A percentile compares a stretch with the other conserved stretches of the same genome.
These are phyloP conservation scores for Termitomyces sp. DNA, from an alignment of 768 basidiomycete genomes.

Conservation along the genomic window DNA sequence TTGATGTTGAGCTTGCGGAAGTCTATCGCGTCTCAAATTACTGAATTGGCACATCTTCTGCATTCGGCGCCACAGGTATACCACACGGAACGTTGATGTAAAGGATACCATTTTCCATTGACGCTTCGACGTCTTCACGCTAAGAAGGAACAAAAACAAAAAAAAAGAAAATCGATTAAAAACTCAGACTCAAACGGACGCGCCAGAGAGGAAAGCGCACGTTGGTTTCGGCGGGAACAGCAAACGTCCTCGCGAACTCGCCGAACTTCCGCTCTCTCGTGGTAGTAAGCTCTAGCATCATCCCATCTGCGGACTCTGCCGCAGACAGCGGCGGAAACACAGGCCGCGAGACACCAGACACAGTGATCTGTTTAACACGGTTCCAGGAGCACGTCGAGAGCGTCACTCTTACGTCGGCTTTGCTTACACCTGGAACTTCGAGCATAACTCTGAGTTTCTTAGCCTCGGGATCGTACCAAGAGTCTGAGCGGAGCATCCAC, in stretches of 20 bases:
- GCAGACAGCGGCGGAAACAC: constrained; percentile 28
- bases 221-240: constrained; percentile 54
- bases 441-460: constrained; percentile 55
- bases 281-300: constrained; percentile 13
- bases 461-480: constrained; percentile 50
- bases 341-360: constrained; percentile 44
- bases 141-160: constrained; percentile 13
- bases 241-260: constrained; percentile 43
- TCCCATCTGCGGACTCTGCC: constrained; percentile 17
- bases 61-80: constrained; percentile 37
- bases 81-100: constrained; percentile 52
- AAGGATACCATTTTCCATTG: constrained; percentile 60
- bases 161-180: constrained; percentile 15
- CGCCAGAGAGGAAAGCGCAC: constrained; percentile 35
- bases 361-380: constrained; percentile 56
- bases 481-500: constrained; percentile 56
- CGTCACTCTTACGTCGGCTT: constrained; percentile 51
- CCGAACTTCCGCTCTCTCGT: constrained; percentile 55
- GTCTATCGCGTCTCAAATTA: constrained; percentile 26
- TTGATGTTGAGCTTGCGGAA: not conserved
- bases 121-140: constrained; percentile 52
- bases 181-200: constrained; percentile 13
- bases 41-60: constrained; percentile 48
- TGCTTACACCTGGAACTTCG: constrained; percentile 68
- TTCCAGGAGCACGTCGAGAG: constrained; percentile 61